Evolutionary conservation across 192 early-diverging fungal species (phyloP).

Genomic region (Phycomyces nitens): DNA sequence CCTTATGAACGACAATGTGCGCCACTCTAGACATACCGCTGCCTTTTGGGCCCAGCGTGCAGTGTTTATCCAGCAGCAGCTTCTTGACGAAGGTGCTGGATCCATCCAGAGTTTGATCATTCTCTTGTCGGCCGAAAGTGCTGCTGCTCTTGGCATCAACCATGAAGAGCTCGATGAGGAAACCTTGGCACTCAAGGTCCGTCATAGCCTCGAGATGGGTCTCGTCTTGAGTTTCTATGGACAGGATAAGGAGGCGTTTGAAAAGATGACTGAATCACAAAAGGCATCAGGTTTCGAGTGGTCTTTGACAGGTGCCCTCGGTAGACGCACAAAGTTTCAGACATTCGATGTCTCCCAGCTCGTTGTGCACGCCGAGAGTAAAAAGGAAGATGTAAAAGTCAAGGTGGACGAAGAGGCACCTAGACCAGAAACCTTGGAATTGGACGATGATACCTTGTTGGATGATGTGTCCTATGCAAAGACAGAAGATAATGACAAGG

Average conservation of each 20-base stretch:
- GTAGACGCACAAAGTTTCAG: constrained; percentile 92
- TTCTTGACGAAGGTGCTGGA: constrained; percentile 57
- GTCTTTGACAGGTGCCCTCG: constrained; percentile 85
- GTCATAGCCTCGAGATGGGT: constrained; percentile 76
- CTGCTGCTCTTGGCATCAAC: constrained; percentile 25
- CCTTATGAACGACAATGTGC: constrained; percentile 38
- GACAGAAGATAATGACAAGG: constrained; percentile 38
- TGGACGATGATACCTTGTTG: constrained; percentile 92
- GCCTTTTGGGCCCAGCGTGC: constrained; percentile 76
- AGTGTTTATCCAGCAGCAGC: constrained; percentile 72
- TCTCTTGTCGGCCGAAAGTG: constrained; percentile 16
- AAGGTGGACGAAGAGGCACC: constrained; percentile 35
- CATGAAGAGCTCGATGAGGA: constrained; percentile 22
- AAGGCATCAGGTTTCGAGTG: constrained; percentile 75
- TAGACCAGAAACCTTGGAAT: constrained; percentile 68
- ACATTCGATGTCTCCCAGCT: constrained; percentile 84
- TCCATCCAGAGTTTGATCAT: constrained; percentile 49
- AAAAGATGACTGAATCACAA: constrained; percentile 71
- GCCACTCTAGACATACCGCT: constrained; percentile 32
- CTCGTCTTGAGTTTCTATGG: constrained; percentile 76
- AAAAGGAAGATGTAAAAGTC: constrained; percentile 13
- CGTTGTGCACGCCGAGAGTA: constrained; percentile 84
- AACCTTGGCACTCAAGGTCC: constrained; percentile 37
- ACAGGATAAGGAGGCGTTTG: constrained; percentile 62
- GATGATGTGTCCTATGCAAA: constrained; percentile 73